These are phyloP conservation scores for Penicillium sp. DNA, from an alignment of 2,329 filamentous ascomycete species.

Conservation along the genomic window DNA sequence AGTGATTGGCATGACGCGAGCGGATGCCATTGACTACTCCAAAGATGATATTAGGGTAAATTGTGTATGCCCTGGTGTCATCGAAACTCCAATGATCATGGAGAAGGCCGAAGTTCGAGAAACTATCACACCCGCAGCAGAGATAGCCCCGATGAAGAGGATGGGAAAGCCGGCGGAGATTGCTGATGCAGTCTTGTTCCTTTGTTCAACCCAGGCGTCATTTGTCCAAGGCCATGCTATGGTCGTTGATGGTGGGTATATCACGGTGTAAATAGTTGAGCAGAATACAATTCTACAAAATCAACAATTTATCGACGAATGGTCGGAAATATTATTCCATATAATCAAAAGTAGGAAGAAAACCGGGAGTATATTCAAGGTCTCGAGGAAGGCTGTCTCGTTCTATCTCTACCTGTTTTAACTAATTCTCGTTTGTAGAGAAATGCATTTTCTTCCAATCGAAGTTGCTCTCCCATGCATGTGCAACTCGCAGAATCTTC, in stretches of 20 bases:
- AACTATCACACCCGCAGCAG: slow-evolving; percentile 49
- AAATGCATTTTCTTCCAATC: slow-evolving; percentile 33
- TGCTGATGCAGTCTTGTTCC: slow-evolving; percentile 57
- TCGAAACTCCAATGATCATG: slow-evolving; percentile 57
- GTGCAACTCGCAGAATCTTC: slow-evolving; percentile 33
- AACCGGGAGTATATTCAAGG: neutral
- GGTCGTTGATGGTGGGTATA: slow-evolving; percentile 61
- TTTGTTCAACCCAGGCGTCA: slow-evolving; percentile 57
- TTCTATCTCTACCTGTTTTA: neutral
- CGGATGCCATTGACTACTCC: slow-evolving; percentile 64
- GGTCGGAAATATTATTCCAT: neutral
- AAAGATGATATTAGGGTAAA: slow-evolving; percentile 42
- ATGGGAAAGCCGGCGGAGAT: slow-evolving; percentile 60
- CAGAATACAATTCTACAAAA: neutral
- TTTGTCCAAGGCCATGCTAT: slow-evolving; percentile 61
- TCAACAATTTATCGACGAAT: neutral
- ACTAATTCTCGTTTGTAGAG: slow-evolving; percentile 17
- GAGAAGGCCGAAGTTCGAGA: slow-evolving; percentile 48
- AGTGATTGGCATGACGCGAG: slow-evolving; percentile 63
- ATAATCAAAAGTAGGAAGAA: neutral
- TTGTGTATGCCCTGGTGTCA: slow-evolving; percentile 50
- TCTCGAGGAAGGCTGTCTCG: neutral
- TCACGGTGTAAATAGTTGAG: slow-evolving; percentile 42
- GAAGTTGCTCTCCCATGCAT: slow-evolving; percentile 34
- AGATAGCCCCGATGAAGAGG: slow-evolving; percentile 58